Percentiles rank a stretch among this genome's conserved stretches.
These are phyloP conservation scores for Calonectria multiphialidica DNA, from an alignment of 2,329 filamentous ascomycete genomes.

Conservation along the genomic window DNA sequence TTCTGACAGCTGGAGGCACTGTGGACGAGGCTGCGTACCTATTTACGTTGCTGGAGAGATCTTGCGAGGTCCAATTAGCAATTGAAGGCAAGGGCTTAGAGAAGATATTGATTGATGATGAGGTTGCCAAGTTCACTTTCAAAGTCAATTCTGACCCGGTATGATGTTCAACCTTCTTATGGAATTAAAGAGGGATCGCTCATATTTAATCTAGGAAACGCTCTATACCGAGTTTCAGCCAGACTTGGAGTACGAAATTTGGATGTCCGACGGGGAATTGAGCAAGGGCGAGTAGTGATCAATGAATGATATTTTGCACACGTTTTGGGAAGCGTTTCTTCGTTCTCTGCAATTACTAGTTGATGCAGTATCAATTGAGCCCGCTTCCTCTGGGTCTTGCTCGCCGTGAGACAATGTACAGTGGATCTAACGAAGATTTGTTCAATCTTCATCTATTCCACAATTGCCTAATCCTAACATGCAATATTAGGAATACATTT, in stretches of 20 bases:
- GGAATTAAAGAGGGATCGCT: background rate
- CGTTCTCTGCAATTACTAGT: too few species aligned
- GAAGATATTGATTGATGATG: slow-evolving; percentile 13
- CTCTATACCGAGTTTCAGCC: slow-evolving; percentile 32
- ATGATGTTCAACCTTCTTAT: fast-evolving
- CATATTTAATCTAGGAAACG: slow-evolving; percentile 13
- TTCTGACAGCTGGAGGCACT: slow-evolving; percentile 9
- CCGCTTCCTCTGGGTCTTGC: too few species aligned
- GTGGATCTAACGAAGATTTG: too few species aligned
- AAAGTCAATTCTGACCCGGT: slow-evolving; percentile 30
- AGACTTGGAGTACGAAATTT: slow-evolving; percentile 19
- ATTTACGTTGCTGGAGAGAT: slow-evolving; percentile 20
- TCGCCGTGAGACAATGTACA: too few species aligned
- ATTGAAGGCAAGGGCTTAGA: slow-evolving; percentile 3
- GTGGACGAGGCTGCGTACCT: slow-evolving; percentile 26
- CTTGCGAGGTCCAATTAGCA: slow-evolving; percentile 19
- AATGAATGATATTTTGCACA: too few species aligned
- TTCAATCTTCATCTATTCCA: too few species aligned
- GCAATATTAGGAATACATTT: too few species aligned
- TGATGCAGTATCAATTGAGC: too few species aligned
- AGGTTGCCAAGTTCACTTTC: slow-evolving; percentile 13
- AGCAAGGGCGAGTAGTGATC: too few species aligned
- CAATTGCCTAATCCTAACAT: too few species aligned
- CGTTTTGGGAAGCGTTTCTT: too few species aligned
- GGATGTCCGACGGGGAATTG: too few species aligned